These are phyloP conservation scores for Penicillium chermesinum DNA, from an alignment of 495 filamentous ascomycete species.

Conservation along the genomic window DNA sequence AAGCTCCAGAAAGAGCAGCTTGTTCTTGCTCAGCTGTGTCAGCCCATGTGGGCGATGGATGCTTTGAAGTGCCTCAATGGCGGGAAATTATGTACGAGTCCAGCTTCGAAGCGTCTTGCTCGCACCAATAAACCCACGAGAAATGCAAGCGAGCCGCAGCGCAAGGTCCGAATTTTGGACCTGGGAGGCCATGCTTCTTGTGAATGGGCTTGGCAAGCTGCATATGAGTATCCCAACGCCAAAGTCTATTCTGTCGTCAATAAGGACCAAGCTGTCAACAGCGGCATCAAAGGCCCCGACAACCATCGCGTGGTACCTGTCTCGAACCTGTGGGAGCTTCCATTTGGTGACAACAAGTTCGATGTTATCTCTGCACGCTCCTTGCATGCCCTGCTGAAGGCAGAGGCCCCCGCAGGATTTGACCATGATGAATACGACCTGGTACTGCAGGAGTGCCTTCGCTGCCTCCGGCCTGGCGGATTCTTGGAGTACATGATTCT, in stretches of 20 bases:
- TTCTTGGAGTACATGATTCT: constrained; percentile 86
- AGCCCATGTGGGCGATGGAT: constrained; percentile 75
- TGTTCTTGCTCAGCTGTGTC: constrained; percentile 67
- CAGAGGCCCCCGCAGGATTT: constrained; percentile 45
- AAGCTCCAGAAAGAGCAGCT: constrained; percentile 71
- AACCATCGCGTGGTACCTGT: constrained; percentile 84
- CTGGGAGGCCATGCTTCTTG: constrained; percentile 78
- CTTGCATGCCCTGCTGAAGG: constrained; percentile 74
- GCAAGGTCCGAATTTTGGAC: constrained; percentile 65
- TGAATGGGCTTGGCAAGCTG: constrained; percentile 95
- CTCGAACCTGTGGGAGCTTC: constrained; percentile 67
- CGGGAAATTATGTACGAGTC: constrained; percentile 72
- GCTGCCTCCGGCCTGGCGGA: constrained; percentile 87
- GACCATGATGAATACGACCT: constrained; percentile 81
- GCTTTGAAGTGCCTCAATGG: constrained; percentile 73
- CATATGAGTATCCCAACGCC: constrained; percentile 73
- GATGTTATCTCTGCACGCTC: constrained; percentile 90
- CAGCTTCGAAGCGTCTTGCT: constrained; percentile 56
- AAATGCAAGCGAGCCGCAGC: constrained; percentile 10
- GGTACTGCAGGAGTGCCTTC: constrained; percentile 78
- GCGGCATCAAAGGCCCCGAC: constrained; percentile 67
- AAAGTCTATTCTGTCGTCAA: constrained; percentile 82
- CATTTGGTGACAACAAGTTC: constrained; percentile 84
- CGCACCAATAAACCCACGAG: constrained; percentile 3
- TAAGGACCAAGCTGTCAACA: constrained; percentile 62